phyloP scores from a whole-genome alignment of 2,329 filamentous ascomycete species.

The Aspergillus pseudoglaucus region DNA sequence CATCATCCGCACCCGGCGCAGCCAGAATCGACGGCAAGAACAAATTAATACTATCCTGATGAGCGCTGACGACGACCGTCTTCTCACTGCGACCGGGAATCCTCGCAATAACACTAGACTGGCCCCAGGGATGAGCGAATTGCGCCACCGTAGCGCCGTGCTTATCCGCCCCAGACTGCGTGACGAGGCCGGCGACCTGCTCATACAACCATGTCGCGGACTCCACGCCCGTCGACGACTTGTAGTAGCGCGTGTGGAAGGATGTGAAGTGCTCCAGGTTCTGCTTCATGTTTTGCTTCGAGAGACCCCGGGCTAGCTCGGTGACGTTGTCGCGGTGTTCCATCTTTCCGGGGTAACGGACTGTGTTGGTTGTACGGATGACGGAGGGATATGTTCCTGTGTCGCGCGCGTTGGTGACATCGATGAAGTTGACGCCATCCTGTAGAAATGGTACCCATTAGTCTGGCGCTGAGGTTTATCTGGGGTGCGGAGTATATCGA shows the following conservation, averaged over 20 bases:
- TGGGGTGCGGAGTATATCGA: neutral
- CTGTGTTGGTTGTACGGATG: conserved; percentile 31
- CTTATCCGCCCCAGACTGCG: conserved; percentile 61
- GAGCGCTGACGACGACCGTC: conserved; percentile 82
- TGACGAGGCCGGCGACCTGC: conserved; percentile 66
- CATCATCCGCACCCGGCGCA: conserved; percentile 91
- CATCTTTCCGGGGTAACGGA: conserved; percentile 62
- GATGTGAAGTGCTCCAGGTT: conserved; percentile 67
- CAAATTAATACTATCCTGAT: conserved; percentile 93
- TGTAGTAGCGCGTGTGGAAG: conserved; percentile 55
- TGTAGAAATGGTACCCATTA: conserved; percentile 28
- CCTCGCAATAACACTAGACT: conserved; percentile 84
- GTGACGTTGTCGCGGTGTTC: conserved; percentile 59
- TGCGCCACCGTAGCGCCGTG: conserved; percentile 62
- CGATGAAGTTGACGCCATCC: conserved; percentile 86
- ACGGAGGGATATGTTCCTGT: conserved; percentile 53
- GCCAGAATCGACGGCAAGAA: conserved; percentile 77
- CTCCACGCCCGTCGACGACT: conserved; percentile 61
- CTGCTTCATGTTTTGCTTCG: conserved; percentile 67
- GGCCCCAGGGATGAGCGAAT: conserved; percentile 80
- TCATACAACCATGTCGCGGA: conserved; percentile 81
- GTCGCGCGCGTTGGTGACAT: conserved; percentile 67
- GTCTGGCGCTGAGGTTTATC: neutral
- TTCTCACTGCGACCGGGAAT: conserved; percentile 80
- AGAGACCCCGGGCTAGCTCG: conserved; percentile 61